Evolutionary conservation across 768 basidiomycete genomes (phyloP), one percentile per base, ranked within the genome.

Genomic region (Hydnomerulius pinastri): DNA sequence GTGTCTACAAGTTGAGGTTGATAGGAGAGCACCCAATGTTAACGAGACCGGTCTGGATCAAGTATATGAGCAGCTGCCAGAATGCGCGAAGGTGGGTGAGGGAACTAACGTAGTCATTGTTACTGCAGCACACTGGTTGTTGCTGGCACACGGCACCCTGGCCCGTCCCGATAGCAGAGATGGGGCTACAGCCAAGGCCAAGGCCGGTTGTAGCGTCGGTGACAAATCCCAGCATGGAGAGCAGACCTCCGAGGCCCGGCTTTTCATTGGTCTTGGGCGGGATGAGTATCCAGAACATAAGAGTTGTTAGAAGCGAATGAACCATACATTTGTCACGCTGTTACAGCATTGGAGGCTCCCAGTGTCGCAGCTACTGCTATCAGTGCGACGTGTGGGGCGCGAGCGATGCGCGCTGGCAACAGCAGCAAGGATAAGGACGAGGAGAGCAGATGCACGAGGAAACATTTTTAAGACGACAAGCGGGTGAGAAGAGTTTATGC

Each of bases 121-220:
- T 54, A 8, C 39, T 20, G 40, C 65, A 66, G 39, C 65, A 66
- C 18, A 68, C 54, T 32, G 65, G 65, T 43, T 69, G 54, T 18
- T 66, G 52, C 27, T 55, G 33, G 25, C 65, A 66, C 18, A 2
- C 3, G 4, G 67, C 50, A 10, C 43, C 46, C 13, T 61, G 23
- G 25, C 62, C 67, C 3, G 39, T 48, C 3, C 67, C 67, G 11
- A 36, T 12, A 7, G 57, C 32, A 15, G 49, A 48, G 43, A 69
- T 8, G 12, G 65, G 67, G 20, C 23, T 54, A 37, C 65, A 66
- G 50, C 46, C 25, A 48, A 69, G 38, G 7, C 57, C 67, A n/a
- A 66, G 40, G 18, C 28, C 53, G 35, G 64, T 65, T 4, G 57
- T 20, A n/a, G 48, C 46, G 20, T 63, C 32, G 33, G 54, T 60